Evolutionary conservation across 1,139 yeast genomes (phyloP).

Genomic region (Kluyveromyces sp.): DNA sequence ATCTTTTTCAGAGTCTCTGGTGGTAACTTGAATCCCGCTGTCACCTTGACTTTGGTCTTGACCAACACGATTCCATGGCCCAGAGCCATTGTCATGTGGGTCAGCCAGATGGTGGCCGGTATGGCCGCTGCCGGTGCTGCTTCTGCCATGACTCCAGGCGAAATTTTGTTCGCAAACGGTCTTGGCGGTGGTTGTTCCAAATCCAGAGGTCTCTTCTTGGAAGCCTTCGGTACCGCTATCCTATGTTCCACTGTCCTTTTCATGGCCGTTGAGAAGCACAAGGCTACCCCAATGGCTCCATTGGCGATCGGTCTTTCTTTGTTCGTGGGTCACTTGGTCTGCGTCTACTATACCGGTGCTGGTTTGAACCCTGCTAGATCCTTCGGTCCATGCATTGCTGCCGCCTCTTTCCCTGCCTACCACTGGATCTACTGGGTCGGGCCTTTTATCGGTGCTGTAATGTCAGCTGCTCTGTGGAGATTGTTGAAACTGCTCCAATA

Average conservation of each 20-base stretch:
- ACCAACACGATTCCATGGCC: constrained; percentile 70
- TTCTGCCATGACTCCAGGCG: constrained; percentile 80
- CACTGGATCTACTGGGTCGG: constrained; percentile 95
- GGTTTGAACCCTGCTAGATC: constrained; percentile 90
- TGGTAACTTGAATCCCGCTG: constrained; percentile 89
- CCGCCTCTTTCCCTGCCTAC: constrained; percentile 64
- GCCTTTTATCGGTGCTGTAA: constrained; percentile 61
- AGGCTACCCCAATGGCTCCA: constrained; percentile 75
- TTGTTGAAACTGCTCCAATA: constrained; percentile 59
- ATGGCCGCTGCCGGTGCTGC: constrained; percentile 94
- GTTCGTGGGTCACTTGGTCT: constrained; percentile 74
- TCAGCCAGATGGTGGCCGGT: constrained; percentile 74
- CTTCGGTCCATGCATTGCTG: constrained; percentile 77
- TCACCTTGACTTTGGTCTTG: constrained; percentile 61
- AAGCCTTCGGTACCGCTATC: constrained; percentile 72
- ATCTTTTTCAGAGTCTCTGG: constrained; percentile 77
- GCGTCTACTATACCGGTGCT: constrained; percentile 84
- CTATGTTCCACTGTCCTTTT: constrained; percentile 72
- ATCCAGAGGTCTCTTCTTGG: constrained; percentile 73
- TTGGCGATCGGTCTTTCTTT: constrained; percentile 76
- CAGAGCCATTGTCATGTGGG: constrained; percentile 58
- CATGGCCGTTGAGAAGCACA: constrained; percentile 78
- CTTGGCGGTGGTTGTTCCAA: constrained; percentile 69
- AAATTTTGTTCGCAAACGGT: constrained; percentile 61
- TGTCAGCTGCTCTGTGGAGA: constrained; percentile 66